phyloP scores from a whole-genome alignment of 1,139 yeast genomes.

The Candida mesenterica region DNA sequence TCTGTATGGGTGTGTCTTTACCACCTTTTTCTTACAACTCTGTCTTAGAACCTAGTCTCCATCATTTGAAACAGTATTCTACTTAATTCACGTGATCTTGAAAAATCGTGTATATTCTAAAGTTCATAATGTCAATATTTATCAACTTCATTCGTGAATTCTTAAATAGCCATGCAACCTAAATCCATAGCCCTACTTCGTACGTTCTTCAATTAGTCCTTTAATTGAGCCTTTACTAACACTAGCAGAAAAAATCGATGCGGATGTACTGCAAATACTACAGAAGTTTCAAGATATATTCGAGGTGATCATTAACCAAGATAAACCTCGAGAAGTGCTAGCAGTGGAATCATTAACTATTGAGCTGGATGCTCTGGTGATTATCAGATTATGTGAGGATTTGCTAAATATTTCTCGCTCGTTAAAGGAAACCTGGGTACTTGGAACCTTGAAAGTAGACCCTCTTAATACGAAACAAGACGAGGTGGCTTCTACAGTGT shows the following conservation, averaged over 20 bases:
- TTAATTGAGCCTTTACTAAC: slow-evolving; percentile 17
- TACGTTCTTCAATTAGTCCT: slow-evolving; percentile 20
- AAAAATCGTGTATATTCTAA: no score
- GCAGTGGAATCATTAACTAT: slow-evolving; percentile 57
- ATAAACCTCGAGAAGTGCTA: slow-evolving; percentile 49
- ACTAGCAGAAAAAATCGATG: slow-evolving; percentile 36
- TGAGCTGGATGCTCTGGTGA: slow-evolving; percentile 52
- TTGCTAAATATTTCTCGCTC: slow-evolving; percentile 47
- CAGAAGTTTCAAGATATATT: slow-evolving; percentile 45
- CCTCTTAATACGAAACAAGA: slow-evolving; percentile 17
- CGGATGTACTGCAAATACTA: slow-evolving; percentile 41
- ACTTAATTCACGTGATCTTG: no score
- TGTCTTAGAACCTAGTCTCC: no score
- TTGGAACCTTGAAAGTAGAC: slow-evolving; percentile 48
- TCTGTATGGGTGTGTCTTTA: no score
- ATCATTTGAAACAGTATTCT: no score
- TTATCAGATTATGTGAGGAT: slow-evolving; percentile 54
- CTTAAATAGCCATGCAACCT: no score
- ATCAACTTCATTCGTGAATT: no score
- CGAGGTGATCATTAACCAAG: slow-evolving; percentile 41
- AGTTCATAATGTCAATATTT: no score
- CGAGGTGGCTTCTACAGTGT: slow-evolving; percentile 26
- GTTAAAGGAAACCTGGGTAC: slow-evolving; percentile 55
- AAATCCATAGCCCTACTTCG: slow-evolving; percentile 44
- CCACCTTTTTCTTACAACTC: no score